These are phyloP conservation scores for Lasiodiplodia sp. DNA, from an alignment of 2,329 filamentous ascomycete species.

Conservation along the genomic window DNA sequence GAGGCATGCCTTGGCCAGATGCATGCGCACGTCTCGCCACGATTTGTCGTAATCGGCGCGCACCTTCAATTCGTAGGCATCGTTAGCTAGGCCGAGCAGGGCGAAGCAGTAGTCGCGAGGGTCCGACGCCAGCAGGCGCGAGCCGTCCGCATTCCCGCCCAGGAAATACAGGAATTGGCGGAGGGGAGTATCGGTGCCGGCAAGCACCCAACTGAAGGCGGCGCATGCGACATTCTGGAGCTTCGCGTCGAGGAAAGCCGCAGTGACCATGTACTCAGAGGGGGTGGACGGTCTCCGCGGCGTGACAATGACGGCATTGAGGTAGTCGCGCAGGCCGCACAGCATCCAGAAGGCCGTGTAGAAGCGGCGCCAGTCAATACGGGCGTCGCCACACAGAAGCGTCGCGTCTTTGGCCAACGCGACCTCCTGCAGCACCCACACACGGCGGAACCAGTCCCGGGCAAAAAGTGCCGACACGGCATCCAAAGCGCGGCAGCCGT, in stretches of 20 bases:
- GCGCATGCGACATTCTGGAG: slow-evolving; percentile 8
- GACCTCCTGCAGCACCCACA: slow-evolving; percentile 33
- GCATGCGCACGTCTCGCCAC: not conserved
- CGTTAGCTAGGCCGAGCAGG: slow-evolving; percentile 16
- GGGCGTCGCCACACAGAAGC: not conserved
- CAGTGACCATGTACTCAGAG: not conserved
- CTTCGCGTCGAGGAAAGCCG: slow-evolving; percentile 7
- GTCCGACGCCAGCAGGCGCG: slow-evolving; percentile 12
- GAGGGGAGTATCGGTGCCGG: not conserved
- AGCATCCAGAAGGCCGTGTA: slow-evolving; percentile 23
- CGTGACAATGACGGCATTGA: not conserved
- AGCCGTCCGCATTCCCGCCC: not conserved
- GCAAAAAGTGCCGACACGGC: slow-evolving; percentile 10
- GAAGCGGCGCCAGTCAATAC: not conserved
- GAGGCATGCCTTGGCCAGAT: slow-evolving; percentile 7
- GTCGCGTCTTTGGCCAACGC: slow-evolving; percentile 11
- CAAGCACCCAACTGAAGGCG: slow-evolving; percentile 7
- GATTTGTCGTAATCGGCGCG: slow-evolving; percentile 5
- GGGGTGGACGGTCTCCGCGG: not conserved
- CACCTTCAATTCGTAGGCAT: not conserved
- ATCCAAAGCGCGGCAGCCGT: not conserved
- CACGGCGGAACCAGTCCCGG: slow-evolving; percentile 32
- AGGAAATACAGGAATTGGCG: slow-evolving; percentile 20
- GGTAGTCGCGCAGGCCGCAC: slow-evolving; percentile 26
- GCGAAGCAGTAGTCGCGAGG: slow-evolving; percentile 21